Evolutionary conservation across 2,329 filamentous ascomycete genomes (phyloP), one percentile per base, ranked within the genome.

Genomic region (Talaromyces islandicus): DNA sequence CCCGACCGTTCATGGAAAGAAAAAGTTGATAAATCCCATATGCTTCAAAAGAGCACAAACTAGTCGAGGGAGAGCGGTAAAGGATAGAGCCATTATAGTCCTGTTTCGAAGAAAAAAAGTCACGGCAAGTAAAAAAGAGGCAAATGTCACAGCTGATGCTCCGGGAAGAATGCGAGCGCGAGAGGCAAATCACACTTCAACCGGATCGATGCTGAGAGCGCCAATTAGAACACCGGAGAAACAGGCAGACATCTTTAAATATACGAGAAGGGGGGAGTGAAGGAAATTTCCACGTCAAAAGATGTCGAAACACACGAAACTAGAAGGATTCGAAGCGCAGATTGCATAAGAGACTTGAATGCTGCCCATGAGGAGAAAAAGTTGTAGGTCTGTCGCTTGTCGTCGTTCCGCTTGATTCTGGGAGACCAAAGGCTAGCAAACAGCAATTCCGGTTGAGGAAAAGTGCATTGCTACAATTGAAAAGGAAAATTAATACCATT

Each of bases 401-500:
- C 63, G 64, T 67, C 70, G 60, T 63, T 63, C 57, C 61, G 68
- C 59, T 58, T 62, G 64, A 64, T 65, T 68, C 66, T 66, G 66
- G 69, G 67, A 67, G 70, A 66, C 67, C 67, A 64, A 65, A 65
- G 57, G 51, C 41, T 5, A 51, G 54, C 53, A 51, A 46, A 48
- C 55, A 64, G 62, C 62, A 64, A 63, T 64, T 63, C 64, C 70
- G 43, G 41, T 65, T 4, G 11, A 52, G 25, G 14, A 29, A 52
- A 52, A 25, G 27, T 52, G 48, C 48, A 24, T 29, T 69, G 64
- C 69, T 53, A 72, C 62, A 65, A 54, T 24, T 14, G 32, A 35
- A 21, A 7, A 27, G 25, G 25, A 29, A 29, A 30, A 74, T 77
- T 70, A 78, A 70, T 77, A 78, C 76, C 76, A 78, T 65, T 74